Evolutionary conservation across 345 rosid genomes (phyloP).

Genomic region (Odontarrhena argentea): DNA sequence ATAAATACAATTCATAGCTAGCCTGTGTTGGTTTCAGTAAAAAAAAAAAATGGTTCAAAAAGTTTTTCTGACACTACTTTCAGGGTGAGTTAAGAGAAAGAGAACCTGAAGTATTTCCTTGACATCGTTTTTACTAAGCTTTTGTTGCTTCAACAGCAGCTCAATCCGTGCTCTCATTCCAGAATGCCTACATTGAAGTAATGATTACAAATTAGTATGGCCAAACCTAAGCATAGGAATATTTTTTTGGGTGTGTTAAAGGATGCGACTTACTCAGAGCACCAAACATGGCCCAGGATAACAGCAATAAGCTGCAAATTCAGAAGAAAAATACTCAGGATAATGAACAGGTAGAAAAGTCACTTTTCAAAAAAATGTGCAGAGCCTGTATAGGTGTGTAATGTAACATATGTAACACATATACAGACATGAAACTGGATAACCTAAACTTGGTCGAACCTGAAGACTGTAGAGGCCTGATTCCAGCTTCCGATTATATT

Average conservation of each 20-base stretch:
- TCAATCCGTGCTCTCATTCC: constrained; percentile 85
- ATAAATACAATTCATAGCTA: not conserved
- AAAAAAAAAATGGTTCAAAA: not conserved
- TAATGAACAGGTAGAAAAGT: not conserved
- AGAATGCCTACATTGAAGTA: constrained; percentile 53
- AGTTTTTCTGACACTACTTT: constrained; percentile 6
- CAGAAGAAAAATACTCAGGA: constrained; percentile 12
- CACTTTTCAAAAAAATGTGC: not conserved
- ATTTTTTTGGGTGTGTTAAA: not conserved
- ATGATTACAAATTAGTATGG: constrained; percentile 17
- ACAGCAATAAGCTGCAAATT: constrained; percentile 77
- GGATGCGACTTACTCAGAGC: constrained; percentile 76
- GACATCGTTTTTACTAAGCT: constrained; percentile 70
- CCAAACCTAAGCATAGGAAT: not conserved
- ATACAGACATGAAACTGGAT: constrained; percentile 4
- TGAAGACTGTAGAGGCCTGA: constrained; percentile 96
- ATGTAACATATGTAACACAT: constrained; percentile 18
- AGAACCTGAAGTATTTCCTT: constrained; percentile 84
- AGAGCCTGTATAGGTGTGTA: not conserved
- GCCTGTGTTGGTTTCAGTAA: constrained; percentile 6
- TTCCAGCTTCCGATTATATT: constrained; percentile 76
- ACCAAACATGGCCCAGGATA: constrained; percentile 92
- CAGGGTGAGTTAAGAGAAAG: not conserved
- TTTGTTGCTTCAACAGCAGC: constrained; percentile 86
- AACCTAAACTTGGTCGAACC: constrained; percentile 51